phyloP scores from a whole-genome alignment of 2,329 filamentous ascomycete genomes.

The Aspergillus pseudoglaucus region DNA sequence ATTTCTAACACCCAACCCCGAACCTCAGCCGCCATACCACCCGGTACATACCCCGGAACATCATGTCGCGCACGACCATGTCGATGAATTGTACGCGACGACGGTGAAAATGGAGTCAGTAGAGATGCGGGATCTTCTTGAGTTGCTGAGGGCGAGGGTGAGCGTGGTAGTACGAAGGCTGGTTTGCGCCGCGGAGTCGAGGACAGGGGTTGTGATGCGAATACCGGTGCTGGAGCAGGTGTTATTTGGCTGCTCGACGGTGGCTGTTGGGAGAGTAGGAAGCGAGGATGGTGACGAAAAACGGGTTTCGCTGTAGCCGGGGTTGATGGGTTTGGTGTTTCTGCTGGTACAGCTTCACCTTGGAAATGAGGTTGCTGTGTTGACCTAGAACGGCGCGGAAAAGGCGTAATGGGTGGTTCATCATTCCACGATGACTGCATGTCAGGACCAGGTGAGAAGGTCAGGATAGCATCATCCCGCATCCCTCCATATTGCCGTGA shows the following conservation, averaged over 20 bases:
- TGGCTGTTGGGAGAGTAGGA: slow-evolving; percentile 21
- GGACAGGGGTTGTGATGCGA: slow-evolving; percentile 5
- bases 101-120: slow-evolving; percentile 31
- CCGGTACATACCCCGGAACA: slow-evolving; percentile 25
- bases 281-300: slow-evolving; percentile 23
- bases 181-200: slow-evolving; percentile 24
- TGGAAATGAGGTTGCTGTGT: neutral
- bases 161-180: slow-evolving; percentile 32
- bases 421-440: slow-evolving; percentile 2
- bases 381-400: slow-evolving; percentile 2
- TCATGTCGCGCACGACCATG: slow-evolving; percentile 20
- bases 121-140: slow-evolving; percentile 13
- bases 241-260: slow-evolving; percentile 11
- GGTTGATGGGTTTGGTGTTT: slow-evolving; percentile 7
- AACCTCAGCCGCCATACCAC: slow-evolving; percentile 36
- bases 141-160: slow-evolving; percentile 23
- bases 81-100: slow-evolving; percentile 23
- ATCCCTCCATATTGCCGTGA: slow-evolving; percentile 3
- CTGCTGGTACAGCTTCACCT: neutral
- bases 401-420: slow-evolving; percentile 3
- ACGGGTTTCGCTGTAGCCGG: slow-evolving; percentile 15
- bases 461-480: slow-evolving; percentile 12
- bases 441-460: slow-evolving; percentile 13
- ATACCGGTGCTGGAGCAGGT: slow-evolving; percentile 1
- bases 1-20: slow-evolving; percentile 38